Evolutionary conservation across 2,329 filamentous ascomycete species (phyloP), one percentile per base, ranked within the genome.

Genomic region (Neobulgaria alba): DNA sequence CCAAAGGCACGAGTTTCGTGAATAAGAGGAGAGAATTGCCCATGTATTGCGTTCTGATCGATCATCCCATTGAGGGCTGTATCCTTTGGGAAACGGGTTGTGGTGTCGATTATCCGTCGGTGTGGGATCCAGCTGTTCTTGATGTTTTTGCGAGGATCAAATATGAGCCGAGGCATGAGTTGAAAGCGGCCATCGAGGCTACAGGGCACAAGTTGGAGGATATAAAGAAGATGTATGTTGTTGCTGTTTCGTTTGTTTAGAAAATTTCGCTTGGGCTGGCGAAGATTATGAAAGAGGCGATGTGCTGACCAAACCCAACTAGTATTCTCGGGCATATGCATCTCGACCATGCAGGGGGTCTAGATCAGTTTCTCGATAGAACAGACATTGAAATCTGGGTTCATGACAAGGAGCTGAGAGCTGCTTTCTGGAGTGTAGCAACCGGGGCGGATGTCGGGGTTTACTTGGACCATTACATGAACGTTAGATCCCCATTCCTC

Each of bases 311-410:
- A 26, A 26, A 12, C 12, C 23, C 23, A 55, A n/a, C n/a, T n/a
- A n/a, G 51, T 36, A 61, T 71, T 3, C 60, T 70, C 14, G 64
- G 67, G 2, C 67, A 71, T 40, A 52, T 71, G 21, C 67, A 70
- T 47, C 47, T 69, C 2, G 67, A 71, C 45, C 67, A 71, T 46
- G 67, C 68, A 0, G 68, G 67, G 2, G 67, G 68, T 0, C 51
- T 70, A 1, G 65, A 69, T 35, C 59, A 68, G 38, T 71, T 71
- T 33, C 29, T 61, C 2, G 57, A 57, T 29, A 36, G 53, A 26
- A 67, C 59, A 4, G 61, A 64, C 20, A 55, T 69, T 4, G 64
- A 65, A 4, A 67, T 69, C 37, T 68, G 63, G 45, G 64, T 68
- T 3, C 67, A 71, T 43, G 67, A 71, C 46, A 61, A 64, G 40